phyloP scores from a whole-genome alignment of 2,329 filamentous ascomycete genomes.

The Ceratocystis diversiconidia region DNA sequence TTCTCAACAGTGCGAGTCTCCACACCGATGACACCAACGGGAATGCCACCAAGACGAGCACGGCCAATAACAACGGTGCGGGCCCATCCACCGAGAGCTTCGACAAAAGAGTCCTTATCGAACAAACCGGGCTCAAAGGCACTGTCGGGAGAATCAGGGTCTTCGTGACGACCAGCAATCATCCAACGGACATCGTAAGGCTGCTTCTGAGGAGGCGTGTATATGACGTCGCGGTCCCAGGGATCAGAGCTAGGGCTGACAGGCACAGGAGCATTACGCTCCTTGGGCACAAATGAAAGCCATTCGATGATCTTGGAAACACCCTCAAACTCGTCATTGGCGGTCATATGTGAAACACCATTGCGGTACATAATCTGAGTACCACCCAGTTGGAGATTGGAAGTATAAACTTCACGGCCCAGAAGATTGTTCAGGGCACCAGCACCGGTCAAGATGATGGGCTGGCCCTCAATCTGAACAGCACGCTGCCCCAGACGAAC shows the following conservation, averaged over 20 bases:
- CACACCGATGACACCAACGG: constrained; percentile 94
- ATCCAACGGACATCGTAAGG: constrained; percentile 88
- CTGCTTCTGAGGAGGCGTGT: constrained; percentile 68
- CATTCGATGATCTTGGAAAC: constrained; percentile 96
- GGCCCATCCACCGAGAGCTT: constrained; percentile 93
- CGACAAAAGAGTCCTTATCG: constrained; percentile 91
- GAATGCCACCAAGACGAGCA: constrained; percentile 90
- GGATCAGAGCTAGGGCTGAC: constrained; percentile 71
- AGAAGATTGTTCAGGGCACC: constrained; percentile 96
- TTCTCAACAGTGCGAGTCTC: constrained; percentile 96
- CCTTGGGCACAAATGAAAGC: constrained; percentile 94
- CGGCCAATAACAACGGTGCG: constrained; percentile 92
- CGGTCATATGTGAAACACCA: constrained; percentile 97
- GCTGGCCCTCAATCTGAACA: constrained; percentile 96
- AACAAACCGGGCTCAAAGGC: constrained; percentile 79
- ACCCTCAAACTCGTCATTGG: constrained; percentile 93
- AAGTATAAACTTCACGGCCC: constrained; percentile 95
- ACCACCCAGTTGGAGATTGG: constrained; percentile 95
- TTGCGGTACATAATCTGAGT: constrained; percentile 99
- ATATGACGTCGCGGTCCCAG: constrained; percentile 88
- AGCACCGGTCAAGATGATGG: constrained; percentile 95
- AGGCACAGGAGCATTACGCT: constrained; percentile 85
- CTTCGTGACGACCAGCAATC: constrained; percentile 56
- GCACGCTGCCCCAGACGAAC: constrained; percentile 96
- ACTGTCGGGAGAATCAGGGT: constrained; percentile 49